These are phyloP conservation scores for Sarocladium oryzae DNA, from an alignment of 2,329 filamentous ascomycete genomes.

Conservation along the genomic window DNA sequence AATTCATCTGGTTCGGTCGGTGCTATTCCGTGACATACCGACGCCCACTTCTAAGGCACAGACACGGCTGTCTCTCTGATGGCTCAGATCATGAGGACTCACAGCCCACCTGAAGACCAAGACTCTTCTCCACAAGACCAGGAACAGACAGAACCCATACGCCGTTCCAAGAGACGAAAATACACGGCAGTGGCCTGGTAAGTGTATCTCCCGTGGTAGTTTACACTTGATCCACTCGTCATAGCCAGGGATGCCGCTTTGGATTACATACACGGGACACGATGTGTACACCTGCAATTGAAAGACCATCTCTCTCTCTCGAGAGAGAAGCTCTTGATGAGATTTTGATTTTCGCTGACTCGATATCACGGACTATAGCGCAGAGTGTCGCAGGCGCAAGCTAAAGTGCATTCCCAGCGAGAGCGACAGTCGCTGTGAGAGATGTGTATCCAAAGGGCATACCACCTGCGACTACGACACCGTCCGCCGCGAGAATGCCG, in stretches of 20 bases:
- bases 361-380: constrained; percentile 15
- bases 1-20: too few species aligned
- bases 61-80: too few species aligned
- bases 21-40: too few species aligned
- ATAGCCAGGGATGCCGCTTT: too few species aligned
- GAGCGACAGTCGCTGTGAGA: constrained; percentile 20
- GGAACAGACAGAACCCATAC: constrained; percentile 1
- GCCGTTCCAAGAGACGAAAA: constrained; percentile 26
- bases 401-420: constrained; percentile 30
- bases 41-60: too few species aligned
- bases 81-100: constrained; percentile 13
- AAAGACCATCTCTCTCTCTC: too few species aligned
- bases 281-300: too few species aligned
- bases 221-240: too few species aligned
- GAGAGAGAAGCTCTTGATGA: too few species aligned
- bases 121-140: too few species aligned
- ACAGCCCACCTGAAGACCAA: background rate
- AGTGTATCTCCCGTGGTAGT: constrained; percentile 3
- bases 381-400: constrained; percentile 35
- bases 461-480: background rate
- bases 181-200: constrained; percentile 32
- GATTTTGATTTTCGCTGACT: constrained; percentile 12
- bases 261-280: too few species aligned
- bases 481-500: background rate
- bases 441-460: constrained; percentile 18